A percentile compares a stretch with the other conserved stretches of the same genome.
phyloP scores from a whole-genome alignment of 1,284 basidiomycete genomes.

The Cutaneotrichosporon sp. region DNA sequence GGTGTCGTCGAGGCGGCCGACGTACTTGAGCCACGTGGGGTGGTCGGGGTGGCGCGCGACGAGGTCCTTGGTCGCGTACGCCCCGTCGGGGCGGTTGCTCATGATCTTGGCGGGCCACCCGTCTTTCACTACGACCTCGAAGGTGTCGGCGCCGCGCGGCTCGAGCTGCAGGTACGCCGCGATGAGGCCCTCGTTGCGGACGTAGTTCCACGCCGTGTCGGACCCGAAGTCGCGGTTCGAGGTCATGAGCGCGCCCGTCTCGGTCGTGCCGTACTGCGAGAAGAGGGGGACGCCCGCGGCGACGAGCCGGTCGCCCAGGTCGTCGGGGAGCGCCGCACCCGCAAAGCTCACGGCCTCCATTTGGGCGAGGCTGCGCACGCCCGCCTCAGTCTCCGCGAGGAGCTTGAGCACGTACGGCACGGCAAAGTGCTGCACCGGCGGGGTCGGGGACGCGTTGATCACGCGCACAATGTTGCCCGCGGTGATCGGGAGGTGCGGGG shows the following conservation, averaged over 20 bases:
- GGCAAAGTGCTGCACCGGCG: constrained; percentile 50
- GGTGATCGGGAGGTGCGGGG: constrained; percentile 60
- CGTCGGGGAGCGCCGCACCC: constrained; percentile 54
- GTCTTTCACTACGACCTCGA: constrained; percentile 61
- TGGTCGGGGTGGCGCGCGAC: constrained; percentile 58
- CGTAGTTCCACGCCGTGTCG: constrained; percentile 66
- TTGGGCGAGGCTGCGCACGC: constrained; percentile 54
- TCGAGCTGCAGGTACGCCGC: constrained; percentile 58
- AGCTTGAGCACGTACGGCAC: constrained; percentile 58
- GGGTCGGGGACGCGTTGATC: constrained; percentile 48
- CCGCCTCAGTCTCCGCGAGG: constrained; percentile 59
- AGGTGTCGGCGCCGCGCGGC: constrained; percentile 56
- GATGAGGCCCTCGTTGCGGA: constrained; percentile 55
- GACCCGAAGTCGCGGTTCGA: constrained; percentile 58
- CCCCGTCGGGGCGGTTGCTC: constrained; percentile 62
- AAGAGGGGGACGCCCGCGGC: constrained; percentile 60
- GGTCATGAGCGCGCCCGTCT: constrained; percentile 51
- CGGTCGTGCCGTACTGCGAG: constrained; percentile 60
- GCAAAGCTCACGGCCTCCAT: constrained; percentile 60
- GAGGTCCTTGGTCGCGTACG: constrained; percentile 64
- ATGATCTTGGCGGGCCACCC: constrained; percentile 63
- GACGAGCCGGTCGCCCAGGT: constrained; percentile 62
- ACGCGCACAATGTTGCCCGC: constrained; percentile 56
- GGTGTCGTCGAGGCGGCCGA: constrained; percentile 65
- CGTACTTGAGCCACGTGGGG: constrained; percentile 59